Base-by-base conservation (phyloP, 805 yeast species). In the Brettanomyces sp. region DNA sequence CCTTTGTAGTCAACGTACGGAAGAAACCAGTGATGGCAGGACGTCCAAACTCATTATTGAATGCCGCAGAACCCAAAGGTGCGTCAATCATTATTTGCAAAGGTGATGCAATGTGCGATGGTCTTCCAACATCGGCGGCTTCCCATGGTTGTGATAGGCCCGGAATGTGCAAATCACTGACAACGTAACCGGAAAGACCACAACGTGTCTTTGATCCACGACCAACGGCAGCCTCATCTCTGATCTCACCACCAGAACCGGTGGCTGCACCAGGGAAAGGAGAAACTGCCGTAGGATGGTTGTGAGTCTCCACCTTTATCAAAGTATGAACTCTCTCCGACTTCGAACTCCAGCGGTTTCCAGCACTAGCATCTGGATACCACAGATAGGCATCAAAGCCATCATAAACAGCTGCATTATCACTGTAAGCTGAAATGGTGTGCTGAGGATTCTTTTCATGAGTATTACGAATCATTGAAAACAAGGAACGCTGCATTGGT, bases 251-350 rank as follows among this genome's bases (percentile, higher is more conserved):
- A 65, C 99, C 99, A 9, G 98, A 90, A 52, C 99, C 99, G 12
- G 99, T 93, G 39, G 99, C 95, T 32, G 99, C 99, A 66, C 99
- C 99, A 3, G 99, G 90, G 68, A 88, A 93, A 37, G 99, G 99
- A 23, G 98, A 91, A 4, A 93, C 97, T 1, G 99, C 99, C 24
- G 99, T 93, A 46, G 99, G 99, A 66, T 93, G 99, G 69, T 93
- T 93, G 66, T 93, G 99, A 24, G 99, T 93, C 69, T 93, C 99
- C 44, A 93, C 99, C 65, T 93, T 93, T 60, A 90, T 86, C 55
- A 93, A 71, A 59, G 95, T 87, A 53, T 90, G 93, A 21, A 91
- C 95, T 42, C 69, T 71, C 68, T 93, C 99, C 52, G 75, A 74
- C 48, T 69, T 74, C 21, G 91, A 73, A 36, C 68, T 66, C 95